A percentile compares a stretch with the other conserved stretches of the same genome.
Evolutionary conservation across 1,284 basidiomycete species (phyloP).

Genomic region (Peniophora sp.): DNA sequence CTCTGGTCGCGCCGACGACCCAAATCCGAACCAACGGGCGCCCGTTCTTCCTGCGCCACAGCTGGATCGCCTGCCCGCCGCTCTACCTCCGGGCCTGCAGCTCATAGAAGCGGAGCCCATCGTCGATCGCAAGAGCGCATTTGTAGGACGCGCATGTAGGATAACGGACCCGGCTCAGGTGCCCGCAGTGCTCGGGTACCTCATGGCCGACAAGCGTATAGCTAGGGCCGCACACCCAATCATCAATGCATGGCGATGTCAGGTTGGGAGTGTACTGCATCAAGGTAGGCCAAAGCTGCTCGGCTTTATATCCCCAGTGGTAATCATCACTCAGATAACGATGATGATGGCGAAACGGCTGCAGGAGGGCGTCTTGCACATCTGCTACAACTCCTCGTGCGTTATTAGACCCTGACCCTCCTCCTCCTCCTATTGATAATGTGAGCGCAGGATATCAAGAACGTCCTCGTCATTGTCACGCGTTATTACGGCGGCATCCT

Average conservation of each 20-base stretch:
- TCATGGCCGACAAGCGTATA: conserved; percentile 69
- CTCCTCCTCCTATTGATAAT: background rate
- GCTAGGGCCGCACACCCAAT: conserved; percentile 80
- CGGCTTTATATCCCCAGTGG: background rate
- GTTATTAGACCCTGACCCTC: conserved; percentile 20
- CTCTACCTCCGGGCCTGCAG: conserved; percentile 52
- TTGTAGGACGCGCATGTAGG: conserved; percentile 76
- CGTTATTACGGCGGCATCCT: conserved; percentile 77
- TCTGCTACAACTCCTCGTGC: conserved; percentile 78
- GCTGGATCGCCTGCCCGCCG: conserved; percentile 9
- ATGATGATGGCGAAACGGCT: conserved; percentile 89
- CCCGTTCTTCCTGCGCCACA: background rate
- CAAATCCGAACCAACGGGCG: background rate
- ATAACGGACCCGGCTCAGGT: conserved; percentile 76
- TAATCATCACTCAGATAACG: conserved; percentile 60
- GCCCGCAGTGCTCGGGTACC: conserved; percentile 60
- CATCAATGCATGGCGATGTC: conserved; percentile 84
- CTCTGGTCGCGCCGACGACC: background rate
- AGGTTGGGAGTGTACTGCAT: conserved; percentile 56
- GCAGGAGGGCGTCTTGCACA: conserved; percentile 85
- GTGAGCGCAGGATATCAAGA: conserved; percentile 53
- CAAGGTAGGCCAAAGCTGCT: conserved; percentile 46
- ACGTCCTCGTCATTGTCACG: conserved; percentile 81
- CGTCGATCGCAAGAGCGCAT: conserved; percentile 74
- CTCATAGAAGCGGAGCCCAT: conserved; percentile 72